These are phyloP conservation scores for Trypanosoma cruzi DNA, from an alignment of 208 protist species.

Conservation along the genomic window DNA sequence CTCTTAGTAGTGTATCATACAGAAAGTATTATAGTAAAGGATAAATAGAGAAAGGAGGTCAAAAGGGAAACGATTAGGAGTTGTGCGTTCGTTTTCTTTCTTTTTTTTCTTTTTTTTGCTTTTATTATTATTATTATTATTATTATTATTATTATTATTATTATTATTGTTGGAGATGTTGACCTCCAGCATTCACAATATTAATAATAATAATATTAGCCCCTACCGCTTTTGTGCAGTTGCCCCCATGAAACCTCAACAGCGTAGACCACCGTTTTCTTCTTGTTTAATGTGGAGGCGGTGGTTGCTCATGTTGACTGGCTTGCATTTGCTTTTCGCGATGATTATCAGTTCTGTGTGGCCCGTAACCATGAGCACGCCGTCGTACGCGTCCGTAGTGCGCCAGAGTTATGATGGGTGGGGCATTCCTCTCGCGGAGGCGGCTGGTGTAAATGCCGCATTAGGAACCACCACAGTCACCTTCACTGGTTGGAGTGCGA, in stretches of 20 bases:
- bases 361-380: not conserved
- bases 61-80: no score
- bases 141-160: no score
- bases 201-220: not conserved
- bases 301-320: not conserved
- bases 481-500: constrained; percentile 24
- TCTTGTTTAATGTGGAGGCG: not conserved
- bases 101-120: no score
- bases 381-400: no score
- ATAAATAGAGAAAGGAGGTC: no score
- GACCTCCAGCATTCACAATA: not conserved
- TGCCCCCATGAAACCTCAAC: not conserved
- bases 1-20: no score
- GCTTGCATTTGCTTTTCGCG: not conserved
- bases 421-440: not conserved
- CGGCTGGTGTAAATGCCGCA: not conserved
- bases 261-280: not conserved
- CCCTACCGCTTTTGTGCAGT: no score
- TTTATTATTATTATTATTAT: no score
- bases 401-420: no score
- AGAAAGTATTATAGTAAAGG: no score
- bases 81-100: no score
- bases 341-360: not conserved
- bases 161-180: constrained; percentile 8
- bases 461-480: not conserved